phyloP scores from a whole-genome alignment of 306 rosid genomes.

The Vigna unguiculata region DNA sequence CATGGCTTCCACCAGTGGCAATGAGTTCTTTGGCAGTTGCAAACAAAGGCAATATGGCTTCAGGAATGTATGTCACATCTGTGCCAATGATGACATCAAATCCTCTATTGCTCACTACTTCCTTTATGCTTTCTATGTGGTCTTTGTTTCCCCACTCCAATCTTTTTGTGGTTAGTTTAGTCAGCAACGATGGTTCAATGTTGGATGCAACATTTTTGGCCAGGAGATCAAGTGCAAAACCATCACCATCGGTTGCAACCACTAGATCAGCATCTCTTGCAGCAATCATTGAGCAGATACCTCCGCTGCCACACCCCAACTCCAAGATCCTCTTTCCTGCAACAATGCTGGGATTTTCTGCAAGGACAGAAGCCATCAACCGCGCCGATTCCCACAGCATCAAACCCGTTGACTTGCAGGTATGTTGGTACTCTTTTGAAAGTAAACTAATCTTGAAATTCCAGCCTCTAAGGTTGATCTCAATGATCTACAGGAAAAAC shows the following conservation, averaged over 20 bases:
- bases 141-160: conserved; percentile 80
- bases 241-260: conserved; percentile 88
- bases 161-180: conserved; percentile 57
- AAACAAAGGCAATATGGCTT: conserved; percentile 82
- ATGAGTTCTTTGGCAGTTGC: conserved; percentile 77
- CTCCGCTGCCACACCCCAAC: conserved; percentile 88
- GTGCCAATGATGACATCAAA: conserved; percentile 88
- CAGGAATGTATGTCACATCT: conserved; percentile 81
- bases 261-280: conserved; percentile 65
- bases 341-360: conserved; percentile 73
- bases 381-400: conserved; percentile 98
- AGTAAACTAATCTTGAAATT: conserved; percentile 71
- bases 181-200: conserved; percentile 51
- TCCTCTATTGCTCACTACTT: conserved; percentile 52
- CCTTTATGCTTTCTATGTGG: conserved; percentile 71
- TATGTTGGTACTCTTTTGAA: conserved; percentile 82
- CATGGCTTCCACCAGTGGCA: conserved; percentile 46
- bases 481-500: conserved; percentile 49
- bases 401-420: conserved; percentile 90
- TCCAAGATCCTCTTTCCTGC: conserved; percentile 82
- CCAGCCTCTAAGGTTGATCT: conserved; percentile 64
- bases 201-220: conserved; percentile 68
- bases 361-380: conserved; percentile 82
- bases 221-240: conserved; percentile 67
- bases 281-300: conserved; percentile 89